phyloP scores from a whole-genome alignment of 129 eudicot genomes.

The Saposhnikovia divaricata region DNA sequence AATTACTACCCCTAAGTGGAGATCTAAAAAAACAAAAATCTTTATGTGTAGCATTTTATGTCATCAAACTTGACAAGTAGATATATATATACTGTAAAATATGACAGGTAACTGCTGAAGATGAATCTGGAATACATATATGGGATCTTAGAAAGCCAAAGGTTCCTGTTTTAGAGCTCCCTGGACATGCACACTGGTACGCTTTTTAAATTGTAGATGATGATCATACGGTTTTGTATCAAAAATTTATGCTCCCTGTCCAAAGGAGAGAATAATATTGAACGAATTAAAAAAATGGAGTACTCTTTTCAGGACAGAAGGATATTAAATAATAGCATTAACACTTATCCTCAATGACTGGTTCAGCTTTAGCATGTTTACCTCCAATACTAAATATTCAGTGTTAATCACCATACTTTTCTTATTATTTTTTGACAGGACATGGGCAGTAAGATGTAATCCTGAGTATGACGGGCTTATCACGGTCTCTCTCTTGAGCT shows the following conservation, averaged over 20 bases:
- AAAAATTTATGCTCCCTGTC: neutral
- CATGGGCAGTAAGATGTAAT: constrained; percentile 91
- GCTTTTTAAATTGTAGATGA: neutral
- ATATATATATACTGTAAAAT: neutral
- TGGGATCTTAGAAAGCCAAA: constrained; percentile 92
- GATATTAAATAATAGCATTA: neutral
- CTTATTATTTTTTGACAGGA: constrained; percentile 44
- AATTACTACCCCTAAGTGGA: neutral
- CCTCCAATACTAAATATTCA: neutral
- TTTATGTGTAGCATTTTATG: neutral
- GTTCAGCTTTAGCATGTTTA: neutral
- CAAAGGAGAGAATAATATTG: neutral
- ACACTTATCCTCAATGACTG: neutral
- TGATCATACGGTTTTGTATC: neutral
- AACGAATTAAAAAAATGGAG: neutral
- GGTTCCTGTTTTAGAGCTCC: constrained; percentile 80
- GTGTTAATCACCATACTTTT: neutral
- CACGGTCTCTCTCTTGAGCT: constrained; percentile 50
- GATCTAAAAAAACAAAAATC: neutral
- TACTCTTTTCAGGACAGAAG: neutral
- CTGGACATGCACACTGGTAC: constrained; percentile 98
- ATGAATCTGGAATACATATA: constrained; percentile 86
- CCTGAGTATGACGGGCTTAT: constrained; percentile 82
- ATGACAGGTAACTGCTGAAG: constrained; percentile 81
- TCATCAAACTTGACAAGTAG: neutral